phyloP scores from a whole-genome alignment of 345 rosid genomes.

The Adansonia digitata region DNA sequence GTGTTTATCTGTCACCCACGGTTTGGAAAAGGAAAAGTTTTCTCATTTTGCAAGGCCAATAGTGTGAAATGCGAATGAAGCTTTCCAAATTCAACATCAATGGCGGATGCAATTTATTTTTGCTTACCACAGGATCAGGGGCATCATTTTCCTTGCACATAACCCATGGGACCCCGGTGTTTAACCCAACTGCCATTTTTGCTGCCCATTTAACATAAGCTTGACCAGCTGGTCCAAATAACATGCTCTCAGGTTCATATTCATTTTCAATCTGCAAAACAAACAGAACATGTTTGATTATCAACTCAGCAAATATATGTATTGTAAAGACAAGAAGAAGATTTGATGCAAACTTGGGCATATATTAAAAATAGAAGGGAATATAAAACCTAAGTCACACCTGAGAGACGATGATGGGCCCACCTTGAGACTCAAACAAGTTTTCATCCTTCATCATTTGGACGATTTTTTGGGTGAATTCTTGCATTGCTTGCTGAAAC shows the following conservation, averaged over 20 bases:
- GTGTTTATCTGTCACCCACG: constrained; percentile 50
- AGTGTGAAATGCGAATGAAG: neutral
- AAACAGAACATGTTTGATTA: neutral
- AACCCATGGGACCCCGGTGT: constrained; percentile 71
- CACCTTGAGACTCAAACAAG: constrained; percentile 74
- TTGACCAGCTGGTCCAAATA: constrained; percentile 45
- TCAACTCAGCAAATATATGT: neutral
- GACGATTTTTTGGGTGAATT: constrained; percentile 70
- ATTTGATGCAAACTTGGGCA: too few relatives aligned
- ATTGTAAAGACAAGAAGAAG: neutral
- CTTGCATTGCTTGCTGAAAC: constrained; percentile 51
- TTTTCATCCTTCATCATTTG: constrained; percentile 69
- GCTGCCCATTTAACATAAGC: constrained; percentile 68
- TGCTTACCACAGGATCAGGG: constrained; percentile 59
- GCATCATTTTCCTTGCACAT: constrained; percentile 77
- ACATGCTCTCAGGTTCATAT: constrained; percentile 40
- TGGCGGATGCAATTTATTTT: neutral
- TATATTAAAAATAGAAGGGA: too few relatives aligned
- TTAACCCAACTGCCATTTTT: constrained; percentile 48
- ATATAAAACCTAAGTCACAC: constrained; percentile 31
- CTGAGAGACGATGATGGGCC: constrained; percentile 85
- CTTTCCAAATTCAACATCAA: neutral
- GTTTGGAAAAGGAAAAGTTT: neutral
- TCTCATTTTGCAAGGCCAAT: neutral
- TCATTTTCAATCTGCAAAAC: constrained; percentile 59